Evolutionary conservation across 345 rosid species (phyloP).

Genomic region (Adansonia digitata): DNA sequence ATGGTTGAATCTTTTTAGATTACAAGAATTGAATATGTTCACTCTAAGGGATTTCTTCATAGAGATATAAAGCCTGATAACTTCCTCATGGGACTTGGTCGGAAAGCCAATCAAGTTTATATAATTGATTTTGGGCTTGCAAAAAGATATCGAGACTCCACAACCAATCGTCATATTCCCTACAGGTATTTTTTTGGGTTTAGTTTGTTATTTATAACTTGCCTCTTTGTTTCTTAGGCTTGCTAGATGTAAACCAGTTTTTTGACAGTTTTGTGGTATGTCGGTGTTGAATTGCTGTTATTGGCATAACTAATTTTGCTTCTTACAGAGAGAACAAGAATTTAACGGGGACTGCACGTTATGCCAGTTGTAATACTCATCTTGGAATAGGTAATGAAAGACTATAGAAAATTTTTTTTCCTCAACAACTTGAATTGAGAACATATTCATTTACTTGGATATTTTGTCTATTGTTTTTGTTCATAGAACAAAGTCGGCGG

Average conservation of each 20-base stretch:
- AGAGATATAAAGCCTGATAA: conserved; percentile 77
- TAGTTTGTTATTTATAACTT: not conserved
- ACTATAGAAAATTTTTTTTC: not conserved
- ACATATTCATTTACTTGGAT: not conserved
- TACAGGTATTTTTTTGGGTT: conserved; percentile 39
- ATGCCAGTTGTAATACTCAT: conserved; percentile 98
- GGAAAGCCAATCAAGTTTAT: conserved; percentile 71
- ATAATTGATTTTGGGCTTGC: conserved; percentile 80
- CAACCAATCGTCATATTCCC: conserved; percentile 55
- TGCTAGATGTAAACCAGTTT: not conserved
- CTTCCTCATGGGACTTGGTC: conserved; percentile 78
- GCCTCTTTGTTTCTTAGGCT: not conserved
- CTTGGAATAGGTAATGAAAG: conserved; percentile 79
- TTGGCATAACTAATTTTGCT: not conserved
- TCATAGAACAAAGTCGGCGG: conserved; percentile 69
- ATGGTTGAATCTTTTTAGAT: conserved; percentile 30
- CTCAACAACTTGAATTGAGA: not conserved
- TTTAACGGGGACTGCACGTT: conserved; percentile 92
- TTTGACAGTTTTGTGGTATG: not conserved
- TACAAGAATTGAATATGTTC: conserved; percentile 58
- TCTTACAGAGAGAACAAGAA: conserved; percentile 81
- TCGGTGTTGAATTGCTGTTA: not conserved
- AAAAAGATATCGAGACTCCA: conserved; percentile 60
- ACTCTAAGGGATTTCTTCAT: conserved; percentile 63
- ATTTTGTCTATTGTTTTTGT: not conserved